A percentile compares a stretch with the other conserved stretches of the same genome.
These are phyloP conservation scores for Rhizopogon salebrosus DNA, from an alignment of 768 basidiomycete genomes.

Conservation along the genomic window DNA sequence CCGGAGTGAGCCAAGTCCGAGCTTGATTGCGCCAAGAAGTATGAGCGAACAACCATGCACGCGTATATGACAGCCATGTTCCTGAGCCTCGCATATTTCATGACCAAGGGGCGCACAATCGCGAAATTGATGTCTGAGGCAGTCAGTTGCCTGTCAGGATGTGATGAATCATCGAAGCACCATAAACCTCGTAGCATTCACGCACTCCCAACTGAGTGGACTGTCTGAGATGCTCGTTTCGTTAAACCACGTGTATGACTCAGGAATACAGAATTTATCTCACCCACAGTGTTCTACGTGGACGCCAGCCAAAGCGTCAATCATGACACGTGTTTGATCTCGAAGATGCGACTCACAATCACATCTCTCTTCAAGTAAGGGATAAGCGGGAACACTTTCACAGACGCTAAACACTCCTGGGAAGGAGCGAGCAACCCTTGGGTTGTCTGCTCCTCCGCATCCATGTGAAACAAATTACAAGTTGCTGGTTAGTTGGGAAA, in stretches of 20 bases:
- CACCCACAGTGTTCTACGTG: conserved; percentile 23
- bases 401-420: conserved; percentile 50
- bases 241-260: background rate
- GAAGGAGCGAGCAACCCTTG: conserved; percentile 48
- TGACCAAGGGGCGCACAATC: conserved; percentile 70
- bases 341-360: conserved; percentile 40
- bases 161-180: conserved; percentile 4
- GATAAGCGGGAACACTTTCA: conserved; percentile 81
- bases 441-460: conserved; percentile 24
- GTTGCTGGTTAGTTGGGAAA: conserved; percentile 3
- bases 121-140: conserved; percentile 81
- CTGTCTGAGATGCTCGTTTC: conserved; percentile 42
- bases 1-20: conserved; percentile 73
- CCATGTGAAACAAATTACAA: conserved; percentile 22
- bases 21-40: conserved; percentile 68
- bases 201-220: conserved; percentile 77
- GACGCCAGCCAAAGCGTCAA: conserved; percentile 7
- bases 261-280: conserved; percentile 1
- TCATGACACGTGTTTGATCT: conserved; percentile 21
- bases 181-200: conserved; percentile 9
- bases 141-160: conserved; percentile 58
- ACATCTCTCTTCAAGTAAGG: conserved; percentile 67
- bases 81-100: conserved; percentile 71
- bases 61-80: conserved; percentile 75
- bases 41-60: conserved; percentile 71